Evolutionary conservation across 192 early-diverging fungal species (phyloP).

Genomic region (Podila clonocystis): DNA sequence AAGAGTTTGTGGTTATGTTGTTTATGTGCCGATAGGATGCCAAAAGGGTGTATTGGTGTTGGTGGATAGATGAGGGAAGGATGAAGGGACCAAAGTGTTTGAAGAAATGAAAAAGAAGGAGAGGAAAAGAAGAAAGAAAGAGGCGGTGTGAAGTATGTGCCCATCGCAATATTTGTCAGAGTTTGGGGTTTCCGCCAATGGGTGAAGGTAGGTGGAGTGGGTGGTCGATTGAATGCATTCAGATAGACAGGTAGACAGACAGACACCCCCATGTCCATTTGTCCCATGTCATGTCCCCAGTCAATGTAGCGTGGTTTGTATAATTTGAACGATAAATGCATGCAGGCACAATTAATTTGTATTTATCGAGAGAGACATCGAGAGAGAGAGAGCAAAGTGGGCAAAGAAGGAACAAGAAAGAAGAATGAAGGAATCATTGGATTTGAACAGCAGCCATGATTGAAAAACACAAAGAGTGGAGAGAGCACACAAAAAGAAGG

Average conservation of each 20-base stretch:
- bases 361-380: too few species aligned
- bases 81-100: not conserved
- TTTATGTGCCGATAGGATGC: too few species aligned
- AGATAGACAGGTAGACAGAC: too few species aligned
- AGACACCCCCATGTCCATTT: too few species aligned
- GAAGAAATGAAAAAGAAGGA: not conserved
- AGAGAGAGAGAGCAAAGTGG: too few species aligned
- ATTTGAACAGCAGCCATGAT: not conserved
- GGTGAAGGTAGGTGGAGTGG: not conserved
- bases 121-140: not conserved
- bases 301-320: too few species aligned
- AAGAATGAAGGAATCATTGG: not conserved
- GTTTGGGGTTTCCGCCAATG: not conserved
- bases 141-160: not conserved
- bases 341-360: too few species aligned
- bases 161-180: not conserved
- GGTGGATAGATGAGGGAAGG: not conserved
- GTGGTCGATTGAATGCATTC: not conserved
- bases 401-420: too few species aligned
- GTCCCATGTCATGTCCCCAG: too few species aligned
- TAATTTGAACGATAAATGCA: too few species aligned
- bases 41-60: too few species aligned
- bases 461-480: not conserved
- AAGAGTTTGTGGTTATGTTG: too few species aligned
- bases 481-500: not conserved